A percentile compares a stretch with the other conserved stretches of the same genome.
phyloP scores from a whole-genome alignment of 345 rosid genomes.

The Abelmoschus esculentus region DNA sequence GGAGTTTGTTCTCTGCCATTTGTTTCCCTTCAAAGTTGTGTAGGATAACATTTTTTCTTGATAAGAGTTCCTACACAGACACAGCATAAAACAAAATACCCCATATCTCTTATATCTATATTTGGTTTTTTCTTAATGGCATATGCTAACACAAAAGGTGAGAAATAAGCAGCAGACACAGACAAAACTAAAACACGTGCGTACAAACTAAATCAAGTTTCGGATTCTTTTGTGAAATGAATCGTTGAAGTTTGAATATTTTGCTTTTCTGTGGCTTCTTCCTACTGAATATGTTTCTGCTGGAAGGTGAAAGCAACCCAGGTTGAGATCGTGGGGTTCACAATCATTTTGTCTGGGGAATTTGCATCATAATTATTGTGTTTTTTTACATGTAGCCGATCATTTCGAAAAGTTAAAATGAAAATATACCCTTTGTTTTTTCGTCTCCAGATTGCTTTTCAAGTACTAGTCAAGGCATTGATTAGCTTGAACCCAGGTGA shows the following conservation, averaged over 20 bases:
- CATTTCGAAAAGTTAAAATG: constrained; percentile 16
- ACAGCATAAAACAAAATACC: constrained; percentile 10
- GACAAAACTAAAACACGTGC: constrained; percentile 4
- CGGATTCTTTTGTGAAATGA: constrained; percentile 5
- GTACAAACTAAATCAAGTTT: neutral
- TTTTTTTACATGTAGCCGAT: neutral
- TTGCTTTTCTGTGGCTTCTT: constrained; percentile 21
- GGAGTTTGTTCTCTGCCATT: neutral
- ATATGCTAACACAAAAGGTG: neutral
- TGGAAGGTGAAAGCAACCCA: constrained; percentile 22
- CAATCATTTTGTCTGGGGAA: constrained; percentile 28
- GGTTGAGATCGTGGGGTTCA: constrained; percentile 32
- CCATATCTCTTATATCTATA: too few relatives aligned
- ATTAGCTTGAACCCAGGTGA: constrained; percentile 76
- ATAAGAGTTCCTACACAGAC: constrained; percentile 5
- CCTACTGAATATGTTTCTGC: constrained; percentile 16
- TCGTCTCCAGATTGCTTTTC: constrained; percentile 49
- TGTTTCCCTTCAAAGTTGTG: constrained; percentile 12
- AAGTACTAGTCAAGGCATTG: constrained; percentile 81
- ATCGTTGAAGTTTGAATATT: constrained; percentile 26
- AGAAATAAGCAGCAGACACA: neutral
- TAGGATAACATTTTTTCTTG: constrained; percentile 1
- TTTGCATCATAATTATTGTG: constrained; percentile 25
- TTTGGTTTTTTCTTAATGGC: neutral
- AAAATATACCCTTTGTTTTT: constrained; percentile 2